These are phyloP conservation scores for Komagataella pseudopastoris DNA, from an alignment of 805 yeast genomes.

Conservation along the genomic window DNA sequence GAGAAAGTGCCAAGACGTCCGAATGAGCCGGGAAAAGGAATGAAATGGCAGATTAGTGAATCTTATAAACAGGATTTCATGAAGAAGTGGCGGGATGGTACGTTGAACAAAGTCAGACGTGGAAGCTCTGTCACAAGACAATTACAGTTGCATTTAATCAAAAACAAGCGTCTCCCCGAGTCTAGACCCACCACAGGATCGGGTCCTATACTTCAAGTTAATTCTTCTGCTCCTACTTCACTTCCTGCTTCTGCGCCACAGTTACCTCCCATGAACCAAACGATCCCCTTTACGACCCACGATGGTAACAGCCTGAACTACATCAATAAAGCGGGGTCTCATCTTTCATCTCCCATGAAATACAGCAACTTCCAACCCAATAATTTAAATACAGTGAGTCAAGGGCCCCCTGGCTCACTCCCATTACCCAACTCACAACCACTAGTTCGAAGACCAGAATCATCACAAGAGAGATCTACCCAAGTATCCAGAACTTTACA, in stretches of 20 bases:
- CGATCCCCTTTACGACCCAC: neutral
- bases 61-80: slow-evolving; percentile 74
- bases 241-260: neutral
- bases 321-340: neutral
- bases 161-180: slow-evolving; percentile 40
- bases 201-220: neutral
- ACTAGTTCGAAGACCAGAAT: neutral
- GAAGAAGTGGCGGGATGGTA: slow-evolving; percentile 66
- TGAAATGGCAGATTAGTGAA: slow-evolving; percentile 96
- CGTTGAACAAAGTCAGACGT: slow-evolving; percentile 58
- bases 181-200: slow-evolving; percentile 10
- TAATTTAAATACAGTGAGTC: neutral
- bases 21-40: slow-evolving; percentile 96
- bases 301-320: neutral
- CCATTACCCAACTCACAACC: neutral
- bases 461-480: neutral
- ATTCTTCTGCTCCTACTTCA: neutral
- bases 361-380: neutral
- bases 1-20: slow-evolving; percentile 94
- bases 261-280: neutral
- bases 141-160: slow-evolving; percentile 58
- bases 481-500: neutral
- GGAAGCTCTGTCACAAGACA: slow-evolving; percentile 77
- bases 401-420: neutral
- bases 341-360: neutral